Conservation (phyloP, 495 filamentous ascomycete genomes). For the Daldinia loculata region DNA sequence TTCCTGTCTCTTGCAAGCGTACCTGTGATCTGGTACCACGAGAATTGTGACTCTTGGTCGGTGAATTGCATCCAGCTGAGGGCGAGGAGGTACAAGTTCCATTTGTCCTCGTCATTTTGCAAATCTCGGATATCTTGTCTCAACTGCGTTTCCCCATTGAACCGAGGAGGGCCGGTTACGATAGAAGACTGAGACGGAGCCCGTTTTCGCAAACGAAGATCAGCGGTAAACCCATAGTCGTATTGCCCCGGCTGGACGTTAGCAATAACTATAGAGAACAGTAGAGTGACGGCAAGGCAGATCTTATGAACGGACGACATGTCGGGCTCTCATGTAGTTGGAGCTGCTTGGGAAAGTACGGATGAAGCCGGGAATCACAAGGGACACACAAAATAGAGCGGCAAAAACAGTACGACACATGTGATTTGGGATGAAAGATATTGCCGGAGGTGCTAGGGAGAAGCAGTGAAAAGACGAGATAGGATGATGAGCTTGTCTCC, state of each 20-base stretch:
- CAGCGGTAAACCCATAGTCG: slow-evolving; percentile 53
- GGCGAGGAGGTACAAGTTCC: slow-evolving; percentile 67
- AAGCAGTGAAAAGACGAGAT: not conserved
- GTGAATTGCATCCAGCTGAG: slow-evolving; percentile 63
- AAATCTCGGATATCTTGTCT: slow-evolving; percentile 65
- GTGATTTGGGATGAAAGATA: slow-evolving; percentile 1
- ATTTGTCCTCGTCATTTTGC: slow-evolving; percentile 63
- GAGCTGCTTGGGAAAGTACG: not conserved
- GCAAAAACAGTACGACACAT: slow-evolving; percentile 27
- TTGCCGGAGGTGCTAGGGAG: not conserved
- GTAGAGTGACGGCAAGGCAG: slow-evolving; percentile 12
- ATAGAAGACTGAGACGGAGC: slow-evolving; percentile 41
- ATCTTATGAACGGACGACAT: slow-evolving; percentile 24
- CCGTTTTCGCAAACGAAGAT: slow-evolving; percentile 37
- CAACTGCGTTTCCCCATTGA: slow-evolving; percentile 41
- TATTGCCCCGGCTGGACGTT: slow-evolving; percentile 42
- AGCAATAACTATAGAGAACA: slow-evolving; percentile 24
- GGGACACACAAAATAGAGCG: slow-evolving; percentile 20
- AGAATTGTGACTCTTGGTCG: slow-evolving; percentile 60
- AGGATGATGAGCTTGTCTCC: slow-evolving; percentile 9
- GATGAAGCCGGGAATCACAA: slow-evolving; percentile 15
- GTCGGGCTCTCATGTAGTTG: not conserved
- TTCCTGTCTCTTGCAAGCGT: slow-evolving; percentile 28
- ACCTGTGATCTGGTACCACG: slow-evolving; percentile 70
- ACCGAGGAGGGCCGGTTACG: slow-evolving; percentile 38